These are phyloP conservation scores for Fomitopsis pinicola DNA, from an alignment of 1,284 basidiomycete genomes.

Conservation along the genomic window DNA sequence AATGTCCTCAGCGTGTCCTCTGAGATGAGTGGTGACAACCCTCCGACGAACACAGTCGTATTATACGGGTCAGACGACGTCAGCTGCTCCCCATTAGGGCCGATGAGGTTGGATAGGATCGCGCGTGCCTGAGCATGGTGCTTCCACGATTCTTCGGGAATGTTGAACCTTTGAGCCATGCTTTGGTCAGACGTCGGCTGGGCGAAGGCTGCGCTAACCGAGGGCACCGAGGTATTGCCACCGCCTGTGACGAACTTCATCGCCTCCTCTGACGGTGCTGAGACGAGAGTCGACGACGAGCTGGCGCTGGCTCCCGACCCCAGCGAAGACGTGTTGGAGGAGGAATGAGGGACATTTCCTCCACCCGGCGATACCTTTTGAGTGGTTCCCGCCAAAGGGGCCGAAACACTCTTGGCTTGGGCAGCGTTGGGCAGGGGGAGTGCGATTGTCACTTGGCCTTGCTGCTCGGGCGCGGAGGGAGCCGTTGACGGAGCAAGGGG, in stretches of 20 bases:
- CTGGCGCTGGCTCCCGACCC: constrained; percentile 50
- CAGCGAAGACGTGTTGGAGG: constrained; percentile 56
- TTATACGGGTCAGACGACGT: constrained; percentile 87
- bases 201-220: constrained; percentile 38
- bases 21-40: constrained; percentile 78
- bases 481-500: constrained; percentile 28
- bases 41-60: constrained; percentile 90
- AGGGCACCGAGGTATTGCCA: constrained; percentile 21
- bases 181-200: constrained; percentile 37
- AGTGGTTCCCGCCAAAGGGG: constrained; percentile 53
- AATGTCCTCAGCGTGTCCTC: constrained; percentile 87
- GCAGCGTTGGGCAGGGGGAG: constrained; percentile 39
- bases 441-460: constrained; percentile 37
- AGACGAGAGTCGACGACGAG: constrained; percentile 37
- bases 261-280: constrained; percentile 45
- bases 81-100: constrained; percentile 79
- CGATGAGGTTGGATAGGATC: constrained; percentile 74
- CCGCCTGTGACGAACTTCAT: constrained; percentile 29
- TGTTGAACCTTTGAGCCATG: constrained; percentile 45
- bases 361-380: constrained; percentile 13
- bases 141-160: constrained; percentile 76
- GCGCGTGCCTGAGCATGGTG: constrained; percentile 77
- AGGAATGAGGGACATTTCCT: constrained; percentile 41
- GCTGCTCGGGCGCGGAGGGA: constrained; percentile 26
- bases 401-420: constrained; percentile 59